These are phyloP conservation scores for Thuja plicata DNA, from an alignment of 83 land plant species.

Conservation along the genomic window DNA sequence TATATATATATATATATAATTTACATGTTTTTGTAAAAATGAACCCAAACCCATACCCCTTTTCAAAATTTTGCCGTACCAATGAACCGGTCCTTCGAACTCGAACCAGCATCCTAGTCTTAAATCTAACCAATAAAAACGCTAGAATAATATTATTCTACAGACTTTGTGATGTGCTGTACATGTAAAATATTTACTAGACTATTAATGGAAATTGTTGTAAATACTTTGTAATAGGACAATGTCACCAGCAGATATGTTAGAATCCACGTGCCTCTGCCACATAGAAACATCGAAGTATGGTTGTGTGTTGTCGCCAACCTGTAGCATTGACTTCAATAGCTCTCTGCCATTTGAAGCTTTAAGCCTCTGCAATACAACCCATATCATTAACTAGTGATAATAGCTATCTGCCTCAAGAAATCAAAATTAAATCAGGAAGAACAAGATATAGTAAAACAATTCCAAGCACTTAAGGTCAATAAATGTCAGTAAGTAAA, in stretches of 20 bases:
- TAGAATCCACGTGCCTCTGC: conserved; percentile 34
- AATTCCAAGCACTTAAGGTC: not conserved
- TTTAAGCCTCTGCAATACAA: conserved; percentile 17
- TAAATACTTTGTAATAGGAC: conserved; percentile 48
- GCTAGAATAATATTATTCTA: not conserved
- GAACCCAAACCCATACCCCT: too few relatives aligned
- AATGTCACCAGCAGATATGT: conserved; percentile 40
- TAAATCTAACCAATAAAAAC: not conserved
- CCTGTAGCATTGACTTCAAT: conserved; percentile 34
- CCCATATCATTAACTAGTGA: not conserved
- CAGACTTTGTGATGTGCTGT: not conserved
- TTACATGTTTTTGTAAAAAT: too few relatives aligned
- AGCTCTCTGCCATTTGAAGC: conserved; percentile 25
- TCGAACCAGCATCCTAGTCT: not conserved
- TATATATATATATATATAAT: too few relatives aligned
- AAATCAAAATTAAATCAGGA: not conserved
- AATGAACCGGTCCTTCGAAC: too few relatives aligned
- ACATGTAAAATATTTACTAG: not conserved
- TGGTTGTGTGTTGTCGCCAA: conserved; percentile 48
- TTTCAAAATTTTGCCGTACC: too few relatives aligned
- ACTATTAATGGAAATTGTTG: not conserved
- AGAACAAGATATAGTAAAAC: not conserved
- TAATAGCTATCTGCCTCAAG: not conserved
- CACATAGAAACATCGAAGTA: conserved; percentile 44
- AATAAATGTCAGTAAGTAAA: not conserved